phyloP scores from a whole-genome alignment of 257 asterid genomes.

The Linderniella brevidens region DNA sequence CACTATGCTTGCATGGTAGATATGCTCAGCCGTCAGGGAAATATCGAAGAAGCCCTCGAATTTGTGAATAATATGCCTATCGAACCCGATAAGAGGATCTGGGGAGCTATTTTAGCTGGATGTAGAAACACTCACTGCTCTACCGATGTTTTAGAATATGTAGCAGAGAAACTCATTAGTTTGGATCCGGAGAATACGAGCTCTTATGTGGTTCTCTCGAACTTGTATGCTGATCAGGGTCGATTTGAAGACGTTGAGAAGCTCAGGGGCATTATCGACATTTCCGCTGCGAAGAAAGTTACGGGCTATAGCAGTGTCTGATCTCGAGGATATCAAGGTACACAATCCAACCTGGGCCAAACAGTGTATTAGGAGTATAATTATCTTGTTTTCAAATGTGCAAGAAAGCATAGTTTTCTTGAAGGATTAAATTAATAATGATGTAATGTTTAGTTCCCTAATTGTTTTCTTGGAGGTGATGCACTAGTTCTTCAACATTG shows the following conservation, averaged over 20 bases:
- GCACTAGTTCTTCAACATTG: too few relatives aligned
- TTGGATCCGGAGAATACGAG: constrained; percentile 41
- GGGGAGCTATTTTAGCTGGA: constrained; percentile 80
- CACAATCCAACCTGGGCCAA: background rate
- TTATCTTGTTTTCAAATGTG: background rate
- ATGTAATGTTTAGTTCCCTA: too few relatives aligned
- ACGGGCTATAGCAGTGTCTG: constrained; percentile 38
- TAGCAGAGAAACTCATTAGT: constrained; percentile 32
- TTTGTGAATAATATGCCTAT: constrained; percentile 56
- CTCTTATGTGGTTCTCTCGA: constrained; percentile 39
- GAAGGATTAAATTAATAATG: too few relatives aligned
- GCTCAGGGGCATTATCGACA: constrained; percentile 31
- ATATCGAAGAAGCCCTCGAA: constrained; percentile 58
- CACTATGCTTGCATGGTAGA: constrained; percentile 90
- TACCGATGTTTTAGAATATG: constrained; percentile 25
- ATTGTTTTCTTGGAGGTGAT: too few relatives aligned
- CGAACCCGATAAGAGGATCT: constrained; percentile 59
- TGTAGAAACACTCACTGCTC: constrained; percentile 33
- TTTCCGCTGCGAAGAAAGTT: constrained; percentile 35
- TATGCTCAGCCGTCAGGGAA: constrained; percentile 80
- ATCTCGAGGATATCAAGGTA: constrained; percentile 10
- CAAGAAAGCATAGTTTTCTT: too few relatives aligned
- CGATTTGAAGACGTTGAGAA: constrained; percentile 61
- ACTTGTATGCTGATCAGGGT: constrained; percentile 56
- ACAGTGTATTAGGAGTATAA: background rate